Conservation (phyloP, 164 flowering plant species). For the Brasenia schreberi region DNA sequence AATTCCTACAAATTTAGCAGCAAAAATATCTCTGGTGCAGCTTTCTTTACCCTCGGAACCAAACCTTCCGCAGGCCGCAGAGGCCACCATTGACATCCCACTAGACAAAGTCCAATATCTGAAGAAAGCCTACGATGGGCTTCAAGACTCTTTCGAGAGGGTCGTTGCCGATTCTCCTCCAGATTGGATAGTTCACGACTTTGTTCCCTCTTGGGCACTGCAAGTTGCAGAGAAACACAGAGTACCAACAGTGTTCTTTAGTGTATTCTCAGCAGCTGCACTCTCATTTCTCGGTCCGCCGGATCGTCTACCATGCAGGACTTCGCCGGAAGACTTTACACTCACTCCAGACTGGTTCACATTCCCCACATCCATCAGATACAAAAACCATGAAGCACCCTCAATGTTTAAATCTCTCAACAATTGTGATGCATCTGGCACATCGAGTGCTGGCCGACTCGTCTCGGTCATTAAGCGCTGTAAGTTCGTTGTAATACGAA, state of each 20-base stretch:
- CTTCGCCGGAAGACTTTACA: neutral
- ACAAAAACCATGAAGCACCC: slow-evolving; percentile 7
- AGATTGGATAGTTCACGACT: slow-evolving; percentile 31
- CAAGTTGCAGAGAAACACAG: slow-evolving; percentile 12
- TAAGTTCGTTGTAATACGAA: slow-evolving; percentile 1
- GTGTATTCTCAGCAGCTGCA: slow-evolving; percentile 3
- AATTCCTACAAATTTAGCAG: slow-evolving; percentile 1
- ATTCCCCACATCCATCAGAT: neutral
- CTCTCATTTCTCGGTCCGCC: slow-evolving; percentile 1
- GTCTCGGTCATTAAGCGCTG: neutral
- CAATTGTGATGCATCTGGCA: slow-evolving; percentile 5
- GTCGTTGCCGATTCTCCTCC: slow-evolving; percentile 3
- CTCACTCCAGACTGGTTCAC: slow-evolving; percentile 1
- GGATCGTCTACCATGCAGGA: neutral
- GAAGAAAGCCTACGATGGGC: slow-evolving; percentile 18
- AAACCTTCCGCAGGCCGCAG: slow-evolving; percentile 24
- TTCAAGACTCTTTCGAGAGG: slow-evolving; percentile 8
- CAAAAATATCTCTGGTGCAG: slow-evolving; percentile 9
- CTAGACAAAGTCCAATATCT: slow-evolving; percentile 13
- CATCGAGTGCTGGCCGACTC: slow-evolving; percentile 3
- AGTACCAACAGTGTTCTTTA: slow-evolving; percentile 10
- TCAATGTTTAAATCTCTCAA: neutral
- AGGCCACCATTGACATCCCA: slow-evolving; percentile 33
- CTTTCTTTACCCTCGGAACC: slow-evolving; percentile 20
- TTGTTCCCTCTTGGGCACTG: slow-evolving; percentile 20